These are phyloP conservation scores for Acacia confusa DNA, from an alignment of 306 rosid species.

Conservation along the genomic window DNA sequence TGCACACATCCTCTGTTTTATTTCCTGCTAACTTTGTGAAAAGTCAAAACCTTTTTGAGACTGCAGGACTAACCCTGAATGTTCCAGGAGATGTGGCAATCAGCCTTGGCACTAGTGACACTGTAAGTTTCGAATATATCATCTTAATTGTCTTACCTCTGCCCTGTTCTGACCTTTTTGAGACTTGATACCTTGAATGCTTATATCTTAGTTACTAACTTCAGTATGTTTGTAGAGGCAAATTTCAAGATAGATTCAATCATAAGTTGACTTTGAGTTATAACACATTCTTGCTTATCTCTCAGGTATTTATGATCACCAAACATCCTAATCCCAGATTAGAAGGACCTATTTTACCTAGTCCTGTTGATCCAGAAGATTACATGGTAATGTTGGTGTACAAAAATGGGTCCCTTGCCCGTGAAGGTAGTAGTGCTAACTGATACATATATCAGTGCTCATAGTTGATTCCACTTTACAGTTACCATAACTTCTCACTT, in stretches of 20 bases:
- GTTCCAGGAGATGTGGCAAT: conserved; percentile 93
- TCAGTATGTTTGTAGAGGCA: background rate
- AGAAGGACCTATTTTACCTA: conserved; percentile 95
- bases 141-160: background rate
- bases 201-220: background rate
- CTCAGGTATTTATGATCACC: conserved; percentile 86
- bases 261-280: conserved; percentile 11
- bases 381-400: conserved; percentile 95
- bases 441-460: background rate
- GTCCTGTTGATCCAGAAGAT: conserved; percentile 80
- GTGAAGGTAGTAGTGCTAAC: conserved; percentile 71
- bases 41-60: conserved; percentile 2
- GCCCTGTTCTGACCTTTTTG: too few species aligned
- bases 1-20: background rate
- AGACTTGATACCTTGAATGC: too few species aligned
- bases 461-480: background rate
- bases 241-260: background rate
- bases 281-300: conserved; percentile 26
- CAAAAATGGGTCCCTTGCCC: conserved; percentile 95
- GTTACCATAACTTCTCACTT: conserved; percentile 25
- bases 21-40: conserved; percentile 13
- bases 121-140: conserved; percentile 55
- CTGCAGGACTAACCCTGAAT: conserved; percentile 89
- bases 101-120: conserved; percentile 98
- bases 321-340: conserved; percentile 78